Base-by-base conservation (phyloP, 2,329 filamentous ascomycete species). In the Berkeleyomyces basicola region DNA sequence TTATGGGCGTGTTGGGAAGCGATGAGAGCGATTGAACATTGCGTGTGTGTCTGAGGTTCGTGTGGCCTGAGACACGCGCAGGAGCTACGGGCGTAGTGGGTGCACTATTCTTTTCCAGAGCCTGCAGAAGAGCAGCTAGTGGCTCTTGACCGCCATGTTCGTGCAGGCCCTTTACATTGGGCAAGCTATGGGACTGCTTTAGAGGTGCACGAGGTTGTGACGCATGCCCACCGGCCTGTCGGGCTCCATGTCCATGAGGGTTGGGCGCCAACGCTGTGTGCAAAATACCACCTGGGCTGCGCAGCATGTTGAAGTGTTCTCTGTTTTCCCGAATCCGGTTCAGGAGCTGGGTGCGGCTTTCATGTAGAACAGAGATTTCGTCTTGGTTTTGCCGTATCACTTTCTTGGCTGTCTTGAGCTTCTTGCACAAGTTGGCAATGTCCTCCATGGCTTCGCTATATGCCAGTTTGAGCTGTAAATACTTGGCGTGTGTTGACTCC, bases 311-410 rank as follows among this genome's bases (percentile, higher is more conserved):
- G 68, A 95, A 84, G 70, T 95, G 90, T 70, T 95, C 88, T 66
- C 92, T 80, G 70, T 96, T 96, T 71, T 95, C 89, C 49, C 87
- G 83, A 66, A 97, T 95, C 23, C 92, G 85, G 66, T 85, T 88
- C 64, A 91, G 82, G 59, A 96, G 78, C 71, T 88, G 80, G 46
- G 84, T 79, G 62, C 90, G 87, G 70, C 93, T 87, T 68, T 95
- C 89, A 1, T 77, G 72, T n/a, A 95, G 75, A 61, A 78, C 77
- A 5, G 82, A 78, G 16, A 87, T 82, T 69, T 90, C 85, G 66
- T 88, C 86, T 65, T 89, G 86, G 68, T 90, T 86, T 66, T 87
- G 82, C 68, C 88, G 83, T 61, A 95, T 88, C 33, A 91, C 73
- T 68, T 84, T 87, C 72, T 90, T 91, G 6, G 90, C 88, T 61